Percentiles rank a stretch among this genome's conserved stretches.
Conservation (phyloP, 306 rosid genomes). For the Heteromeles arbutifolia region DNA sequence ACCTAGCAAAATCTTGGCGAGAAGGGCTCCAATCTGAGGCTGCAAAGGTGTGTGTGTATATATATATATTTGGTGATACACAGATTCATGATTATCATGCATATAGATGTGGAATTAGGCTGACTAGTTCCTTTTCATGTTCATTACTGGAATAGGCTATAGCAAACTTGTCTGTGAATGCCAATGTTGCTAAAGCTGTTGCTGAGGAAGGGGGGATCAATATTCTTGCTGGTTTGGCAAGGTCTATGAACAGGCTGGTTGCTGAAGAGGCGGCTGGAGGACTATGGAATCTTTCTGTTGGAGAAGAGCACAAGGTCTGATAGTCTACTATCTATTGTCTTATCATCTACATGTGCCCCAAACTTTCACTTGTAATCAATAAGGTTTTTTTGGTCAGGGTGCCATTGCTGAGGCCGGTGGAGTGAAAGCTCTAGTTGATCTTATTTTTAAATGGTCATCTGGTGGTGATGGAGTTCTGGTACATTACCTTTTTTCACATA, state of each 20-base stretch:
- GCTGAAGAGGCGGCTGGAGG: conserved; percentile 99
- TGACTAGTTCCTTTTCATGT: not conserved
- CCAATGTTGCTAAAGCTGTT: conserved; percentile 94
- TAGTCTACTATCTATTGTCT: conserved; percentile 13
- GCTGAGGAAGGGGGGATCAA: conserved; percentile 98
- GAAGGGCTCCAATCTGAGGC: conserved; percentile 99
- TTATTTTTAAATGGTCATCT: conserved; percentile 95
- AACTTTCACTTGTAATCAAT: conserved; percentile 19
- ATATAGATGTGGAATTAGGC: conserved; percentile 5
- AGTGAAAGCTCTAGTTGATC: conserved; percentile 91
- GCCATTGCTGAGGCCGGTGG: conserved; percentile 99
- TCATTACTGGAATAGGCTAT: conserved; percentile 57
- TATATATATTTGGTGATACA: conserved; percentile 2
- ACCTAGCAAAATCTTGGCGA: conserved; percentile 89
- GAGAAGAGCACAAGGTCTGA: conserved; percentile 96
- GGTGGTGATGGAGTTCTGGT: conserved; percentile 98
- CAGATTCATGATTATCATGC: conserved; percentile 1
- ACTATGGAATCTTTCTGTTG: conserved; percentile 98
- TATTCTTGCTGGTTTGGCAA: conserved; percentile 94
- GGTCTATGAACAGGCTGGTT: conserved; percentile 94
- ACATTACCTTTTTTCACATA: conserved; percentile 28
- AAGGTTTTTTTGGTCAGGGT: conserved; percentile 47
- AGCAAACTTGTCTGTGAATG: conserved; percentile 96
- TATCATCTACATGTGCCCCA: conserved; percentile 7
- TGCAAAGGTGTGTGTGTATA: conserved; percentile 81